phyloP scores from a whole-genome alignment of 768 basidiomycete species.

The Arthromyces matolae region DNA sequence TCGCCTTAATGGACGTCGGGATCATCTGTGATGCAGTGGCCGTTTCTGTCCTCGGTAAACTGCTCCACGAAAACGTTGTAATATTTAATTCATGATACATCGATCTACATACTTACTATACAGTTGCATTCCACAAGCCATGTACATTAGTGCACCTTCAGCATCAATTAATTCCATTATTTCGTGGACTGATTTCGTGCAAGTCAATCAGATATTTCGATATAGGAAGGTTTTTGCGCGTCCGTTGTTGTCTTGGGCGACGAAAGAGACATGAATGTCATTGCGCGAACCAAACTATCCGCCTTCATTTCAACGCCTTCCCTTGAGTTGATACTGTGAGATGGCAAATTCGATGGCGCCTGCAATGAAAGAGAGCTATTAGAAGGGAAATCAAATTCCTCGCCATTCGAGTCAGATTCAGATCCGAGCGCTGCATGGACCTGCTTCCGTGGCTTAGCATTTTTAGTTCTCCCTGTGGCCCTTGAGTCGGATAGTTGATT shows the following conservation, averaged over 20 bases:
- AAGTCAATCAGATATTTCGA: conserved; percentile 25
- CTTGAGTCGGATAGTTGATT: not conserved
- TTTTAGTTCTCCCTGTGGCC: no score
- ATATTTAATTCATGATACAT: no score
- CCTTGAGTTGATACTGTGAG: no score
- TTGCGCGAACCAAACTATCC: conserved; percentile 7
- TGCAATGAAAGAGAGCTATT: conserved; percentile 11
- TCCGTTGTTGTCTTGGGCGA: conserved; percentile 10
- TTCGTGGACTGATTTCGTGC: no score
- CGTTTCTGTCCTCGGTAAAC: not conserved
- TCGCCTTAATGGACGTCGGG: conserved; percentile 59
- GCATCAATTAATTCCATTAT: no score
- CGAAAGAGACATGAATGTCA: conserved; percentile 17
- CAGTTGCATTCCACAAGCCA: not conserved
- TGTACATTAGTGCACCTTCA: no score
- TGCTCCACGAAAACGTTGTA: not conserved
- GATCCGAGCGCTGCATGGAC: no score
- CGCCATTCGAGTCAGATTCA: conserved; percentile 18
- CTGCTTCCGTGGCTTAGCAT: no score
- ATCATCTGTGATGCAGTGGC: conserved; percentile 50
- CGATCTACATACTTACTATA: not conserved
- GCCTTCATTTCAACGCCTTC: not conserved
- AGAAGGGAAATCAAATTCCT: conserved; percentile 21
- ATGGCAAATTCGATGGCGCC: no score
- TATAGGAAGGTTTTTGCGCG: not conserved